Evolutionary conservation across 2,329 filamentous ascomycete species (phyloP).

Genomic region (Aureobasidium sp.): DNA sequence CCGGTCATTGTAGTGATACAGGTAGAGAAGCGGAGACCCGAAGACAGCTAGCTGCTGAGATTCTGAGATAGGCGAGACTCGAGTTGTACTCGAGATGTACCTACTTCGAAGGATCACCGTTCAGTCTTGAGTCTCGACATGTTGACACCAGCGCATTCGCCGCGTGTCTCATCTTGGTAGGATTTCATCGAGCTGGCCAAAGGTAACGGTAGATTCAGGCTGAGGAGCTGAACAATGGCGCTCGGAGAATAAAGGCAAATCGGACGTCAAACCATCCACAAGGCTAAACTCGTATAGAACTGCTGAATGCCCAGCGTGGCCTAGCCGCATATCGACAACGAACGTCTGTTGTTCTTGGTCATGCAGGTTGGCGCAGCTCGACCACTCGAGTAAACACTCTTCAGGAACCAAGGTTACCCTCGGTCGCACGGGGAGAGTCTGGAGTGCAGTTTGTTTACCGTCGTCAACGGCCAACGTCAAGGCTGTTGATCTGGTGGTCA

Average conservation of each 20-base stretch:
- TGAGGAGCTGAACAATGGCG: background rate
- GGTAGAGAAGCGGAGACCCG: background rate
- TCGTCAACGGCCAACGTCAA: background rate
- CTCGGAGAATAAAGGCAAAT: conserved; percentile 11
- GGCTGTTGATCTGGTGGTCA: conserved; percentile 1
- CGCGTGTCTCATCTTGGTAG: background rate
- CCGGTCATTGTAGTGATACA: background rate
- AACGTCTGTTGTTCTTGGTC: conserved; percentile 5
- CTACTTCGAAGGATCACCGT: background rate
- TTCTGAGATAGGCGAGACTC: background rate
- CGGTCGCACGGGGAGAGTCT: conserved; percentile 8
- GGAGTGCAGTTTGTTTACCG: conserved; percentile 7
- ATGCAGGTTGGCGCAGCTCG: conserved; percentile 4
- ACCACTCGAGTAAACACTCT: background rate
- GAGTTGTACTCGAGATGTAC: background rate
- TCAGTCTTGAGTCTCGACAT: background rate
- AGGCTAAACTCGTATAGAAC: background rate
- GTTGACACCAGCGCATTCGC: background rate
- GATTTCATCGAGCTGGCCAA: background rate
- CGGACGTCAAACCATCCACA: background rate
- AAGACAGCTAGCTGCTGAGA: background rate
- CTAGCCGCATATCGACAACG: conserved; percentile 4
- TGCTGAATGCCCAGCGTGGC: conserved; percentile 1
- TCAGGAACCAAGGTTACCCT: background rate
- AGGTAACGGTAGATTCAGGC: background rate